Conservation (phyloP, 345 rosid genomes). For the Eutrema japonicum region DNA sequence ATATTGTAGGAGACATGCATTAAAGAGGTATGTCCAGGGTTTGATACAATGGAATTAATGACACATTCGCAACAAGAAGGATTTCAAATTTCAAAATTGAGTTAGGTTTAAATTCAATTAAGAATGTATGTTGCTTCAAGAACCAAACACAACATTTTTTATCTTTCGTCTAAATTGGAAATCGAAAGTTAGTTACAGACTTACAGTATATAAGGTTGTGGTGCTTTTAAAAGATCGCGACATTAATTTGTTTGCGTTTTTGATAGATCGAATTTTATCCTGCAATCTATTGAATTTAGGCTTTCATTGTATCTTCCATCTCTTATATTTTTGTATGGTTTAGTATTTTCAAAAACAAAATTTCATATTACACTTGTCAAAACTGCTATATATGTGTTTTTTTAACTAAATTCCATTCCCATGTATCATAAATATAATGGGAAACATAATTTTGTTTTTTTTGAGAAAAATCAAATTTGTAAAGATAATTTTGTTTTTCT, state of each 20-base stretch:
- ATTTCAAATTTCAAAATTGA: not conserved
- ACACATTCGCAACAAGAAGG: constrained; percentile 4
- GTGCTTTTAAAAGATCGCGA: no score
- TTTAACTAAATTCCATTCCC: no score
- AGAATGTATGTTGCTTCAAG: not conserved
- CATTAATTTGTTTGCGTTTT: not conserved
- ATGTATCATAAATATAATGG: no score
- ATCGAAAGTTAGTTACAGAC: not conserved
- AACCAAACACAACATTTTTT: not conserved
- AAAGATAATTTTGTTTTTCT: no score
- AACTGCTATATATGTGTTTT: no score
- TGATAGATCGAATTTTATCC: not conserved
- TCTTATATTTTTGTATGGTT: no score
- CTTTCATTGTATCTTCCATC: not conserved
- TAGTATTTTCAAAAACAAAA: no score
- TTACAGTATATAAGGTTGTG: no score
- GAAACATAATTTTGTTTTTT: no score
- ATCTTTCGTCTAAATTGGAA: not conserved
- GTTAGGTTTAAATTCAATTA: not conserved
- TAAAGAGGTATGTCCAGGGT: constrained; percentile 6
- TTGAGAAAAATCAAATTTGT: no score
- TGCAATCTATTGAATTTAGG: not conserved
- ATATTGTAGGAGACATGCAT: not conserved
- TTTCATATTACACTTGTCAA: no score
- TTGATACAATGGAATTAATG: constrained; percentile 3